Evolutionary conservation across 192 early-diverging fungal species (phyloP).

Genomic region (Entophlyctis luteolus): DNA sequence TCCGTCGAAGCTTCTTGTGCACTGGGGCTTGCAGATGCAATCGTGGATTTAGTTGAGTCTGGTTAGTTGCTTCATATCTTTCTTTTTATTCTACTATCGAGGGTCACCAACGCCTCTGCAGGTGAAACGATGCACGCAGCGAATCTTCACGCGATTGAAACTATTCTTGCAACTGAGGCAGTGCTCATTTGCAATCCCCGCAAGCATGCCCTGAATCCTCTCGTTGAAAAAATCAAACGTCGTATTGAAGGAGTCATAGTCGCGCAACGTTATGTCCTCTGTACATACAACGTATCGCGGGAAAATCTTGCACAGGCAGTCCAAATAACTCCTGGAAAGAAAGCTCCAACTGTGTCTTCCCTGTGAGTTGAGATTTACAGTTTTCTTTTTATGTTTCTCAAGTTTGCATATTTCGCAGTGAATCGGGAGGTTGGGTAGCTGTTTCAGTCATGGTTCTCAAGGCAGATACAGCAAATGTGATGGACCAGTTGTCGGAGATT

Average conservation of each 20-base stretch:
- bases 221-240: conserved; percentile 74
- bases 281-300: conserved; percentile 85
- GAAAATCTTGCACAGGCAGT: conserved; percentile 59
- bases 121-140: conserved; percentile 99
- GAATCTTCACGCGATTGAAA: conserved; percentile 86
- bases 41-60: conserved; percentile 59
- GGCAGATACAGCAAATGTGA: conserved; percentile 71
- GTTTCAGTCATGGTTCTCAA: conserved; percentile 88
- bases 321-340: conserved; percentile 85
- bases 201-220: conserved; percentile 66
- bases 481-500: conserved; percentile 82
- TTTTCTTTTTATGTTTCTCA: neutral
- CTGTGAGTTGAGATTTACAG: conserved; percentile 34
- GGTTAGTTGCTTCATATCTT: neutral
- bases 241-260: conserved; percentile 89
- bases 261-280: conserved; percentile 81
- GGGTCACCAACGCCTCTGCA: conserved; percentile 33
- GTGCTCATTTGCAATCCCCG: conserved; percentile 79
- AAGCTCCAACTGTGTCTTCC: conserved; percentile 82
- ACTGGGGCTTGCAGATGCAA: conserved; percentile 92
- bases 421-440: conserved; percentile 83
- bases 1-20: conserved; percentile 96
- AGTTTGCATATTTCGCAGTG: conserved; percentile 34
- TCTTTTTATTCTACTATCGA: neutral
- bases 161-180: conserved; percentile 77